Evolutionary conservation across 2,329 filamentous ascomycete species (phyloP), one percentile per base, ranked within the genome.

Genomic region (Graphiopsis chlorocephala): DNA sequence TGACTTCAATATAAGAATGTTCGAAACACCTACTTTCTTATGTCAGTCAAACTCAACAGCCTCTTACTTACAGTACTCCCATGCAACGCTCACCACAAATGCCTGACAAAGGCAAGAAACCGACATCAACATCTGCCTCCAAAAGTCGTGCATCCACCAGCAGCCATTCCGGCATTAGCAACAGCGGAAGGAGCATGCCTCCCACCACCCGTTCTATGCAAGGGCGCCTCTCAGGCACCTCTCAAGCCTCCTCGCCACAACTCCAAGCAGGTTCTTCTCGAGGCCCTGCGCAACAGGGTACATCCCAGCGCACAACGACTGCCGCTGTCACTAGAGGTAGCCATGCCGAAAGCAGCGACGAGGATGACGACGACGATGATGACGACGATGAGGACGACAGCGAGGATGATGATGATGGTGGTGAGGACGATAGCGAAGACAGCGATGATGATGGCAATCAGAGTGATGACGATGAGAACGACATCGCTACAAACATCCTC

Each of bases 141-240:
- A 23, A 45, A 23, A n/a, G 38, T 45, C 53, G 11, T 28, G 4
- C 29, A n/a, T n/a, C 15, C 23, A 31, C 15, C 26, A 29, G 50
- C 20, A 59, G 28, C 20, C 23, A 45, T 4, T 28, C 17, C 33
- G 5, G 2, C 33, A 45, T 23, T 33, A 29, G 17, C 55, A 59
- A 31, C 42, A 64, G 29, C 42, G 62, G 62, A 42, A 33, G 23
- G 31, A 59, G 25, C 29, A 64, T 64, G 62, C 42, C 62, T n/a
- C 28, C 48, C 28, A 64, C 53, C 31, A 64, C 62, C 45, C 52
- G 62, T 15, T 50, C 53, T 6, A 57, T 56, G 61, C 23, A 47
- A 17, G 31, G 25, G 11, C 29, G 29, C 62, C 47, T 38, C 42
- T 56, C 55, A 3, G 20, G 42, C 25, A 47, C 50, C 7, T 29